These are phyloP conservation scores for Barnettozyma siamensis DNA, from an alignment of 805 yeast genomes.

Conservation along the genomic window DNA sequence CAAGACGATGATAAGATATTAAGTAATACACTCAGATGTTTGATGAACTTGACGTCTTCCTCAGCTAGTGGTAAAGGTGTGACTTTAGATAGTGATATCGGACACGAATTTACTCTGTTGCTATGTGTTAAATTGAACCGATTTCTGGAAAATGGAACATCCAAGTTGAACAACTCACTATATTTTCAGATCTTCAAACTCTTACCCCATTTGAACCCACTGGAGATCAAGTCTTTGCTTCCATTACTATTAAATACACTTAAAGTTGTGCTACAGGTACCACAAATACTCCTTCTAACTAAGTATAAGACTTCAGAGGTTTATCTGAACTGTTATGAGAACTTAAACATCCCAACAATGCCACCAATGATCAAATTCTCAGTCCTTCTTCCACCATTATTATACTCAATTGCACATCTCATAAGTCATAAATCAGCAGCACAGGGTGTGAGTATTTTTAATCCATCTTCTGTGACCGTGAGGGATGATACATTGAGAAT, in stretches of 20 bases:
- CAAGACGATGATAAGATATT: constrained; percentile 5
- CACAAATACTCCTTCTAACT: constrained; percentile 3
- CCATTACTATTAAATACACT: constrained; percentile 10
- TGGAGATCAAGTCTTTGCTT: constrained; percentile 10
- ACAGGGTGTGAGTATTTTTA: constrained; percentile 2
- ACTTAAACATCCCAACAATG: constrained; percentile 15
- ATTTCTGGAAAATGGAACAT: background rate
- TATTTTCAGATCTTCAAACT: constrained; percentile 14
- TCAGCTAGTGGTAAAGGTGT: background rate
- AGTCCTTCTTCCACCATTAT: constrained; percentile 15
- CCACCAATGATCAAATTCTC: constrained; percentile 15
- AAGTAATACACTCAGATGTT: constrained; percentile 4
- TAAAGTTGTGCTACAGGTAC: constrained; percentile 4
- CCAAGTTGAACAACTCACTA: constrained; percentile 6
- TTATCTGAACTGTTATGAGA: constrained; percentile 13
- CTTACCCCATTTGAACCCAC: constrained; percentile 20
- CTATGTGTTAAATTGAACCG: background rate
- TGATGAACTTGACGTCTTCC: constrained; percentile 4
- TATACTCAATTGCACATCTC: constrained; percentile 20
- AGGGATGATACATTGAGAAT: constrained; percentile 11
- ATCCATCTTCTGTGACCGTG: background rate
- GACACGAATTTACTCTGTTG: constrained; percentile 1
- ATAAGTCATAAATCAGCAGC: constrained; percentile 10
- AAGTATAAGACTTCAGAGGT: constrained; percentile 5
- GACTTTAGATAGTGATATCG: constrained; percentile 1